Evolutionary conservation across 1,284 basidiomycete species (phyloP).

Genomic region (Rhodotorula sp.): DNA sequence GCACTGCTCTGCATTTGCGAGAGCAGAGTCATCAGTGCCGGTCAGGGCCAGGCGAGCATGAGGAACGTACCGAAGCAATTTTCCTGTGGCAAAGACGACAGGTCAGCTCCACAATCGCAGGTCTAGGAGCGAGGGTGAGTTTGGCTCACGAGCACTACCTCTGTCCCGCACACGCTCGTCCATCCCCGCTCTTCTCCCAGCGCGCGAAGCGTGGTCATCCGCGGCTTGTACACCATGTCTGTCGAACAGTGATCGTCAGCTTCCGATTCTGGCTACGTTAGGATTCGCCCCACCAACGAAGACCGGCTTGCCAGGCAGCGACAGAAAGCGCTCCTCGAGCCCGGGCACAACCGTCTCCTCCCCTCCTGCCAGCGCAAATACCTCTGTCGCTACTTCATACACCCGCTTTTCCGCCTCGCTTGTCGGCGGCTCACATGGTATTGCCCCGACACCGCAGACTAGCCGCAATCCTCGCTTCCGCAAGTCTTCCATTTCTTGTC

Average conservation of each 20-base stretch:
- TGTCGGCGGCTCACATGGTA: constrained; percentile 1
- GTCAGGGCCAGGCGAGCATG: too few relatives aligned
- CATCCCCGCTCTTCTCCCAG: constrained; percentile 1
- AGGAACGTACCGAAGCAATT: not conserved
- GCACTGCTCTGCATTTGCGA: constrained; percentile 1
- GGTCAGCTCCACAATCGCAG: too few relatives aligned
- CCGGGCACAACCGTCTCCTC: not conserved
- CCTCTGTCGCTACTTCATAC: not conserved
- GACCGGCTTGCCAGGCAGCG: not conserved
- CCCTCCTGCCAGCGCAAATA: not conserved
- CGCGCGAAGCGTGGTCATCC: not conserved
- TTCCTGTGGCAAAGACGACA: not conserved
- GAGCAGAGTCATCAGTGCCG: too few relatives aligned
- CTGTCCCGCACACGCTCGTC: constrained; percentile 1
- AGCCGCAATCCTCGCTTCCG: not conserved
- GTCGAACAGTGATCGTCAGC: not conserved
- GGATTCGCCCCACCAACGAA: not conserved
- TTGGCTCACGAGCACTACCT: constrained; percentile 3
- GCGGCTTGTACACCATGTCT: constrained; percentile 19
- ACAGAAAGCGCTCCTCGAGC: not conserved
- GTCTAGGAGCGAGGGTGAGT: not conserved
- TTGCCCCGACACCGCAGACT: not conserved
- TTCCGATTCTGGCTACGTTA: fast-evolving
- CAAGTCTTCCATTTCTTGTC: not conserved
- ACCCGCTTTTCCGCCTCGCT: not conserved